phyloP scores from a whole-genome alignment of 1,284 basidiomycete genomes.

The Ceratobasidium sp. region DNA sequence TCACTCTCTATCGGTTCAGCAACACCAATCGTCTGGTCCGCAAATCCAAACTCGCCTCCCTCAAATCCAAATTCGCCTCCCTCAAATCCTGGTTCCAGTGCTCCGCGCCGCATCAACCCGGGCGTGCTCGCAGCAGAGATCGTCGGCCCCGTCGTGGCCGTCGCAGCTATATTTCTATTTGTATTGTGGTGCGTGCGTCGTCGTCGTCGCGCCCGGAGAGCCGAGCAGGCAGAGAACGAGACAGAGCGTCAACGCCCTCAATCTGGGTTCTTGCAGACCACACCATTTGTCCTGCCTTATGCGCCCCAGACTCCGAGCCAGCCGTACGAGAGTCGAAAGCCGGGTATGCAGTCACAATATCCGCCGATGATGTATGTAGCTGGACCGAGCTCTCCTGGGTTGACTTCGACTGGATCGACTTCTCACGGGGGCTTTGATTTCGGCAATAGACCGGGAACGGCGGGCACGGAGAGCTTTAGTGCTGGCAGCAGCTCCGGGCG shows the following conservation, averaged over 20 bases:
- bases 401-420: conserved; percentile 6
- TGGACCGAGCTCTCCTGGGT: conserved; percentile 3
- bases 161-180: conserved; percentile 1
- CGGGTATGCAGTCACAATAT: not conserved
- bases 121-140: conserved; percentile 1
- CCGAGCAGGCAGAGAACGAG: not conserved
- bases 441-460: not conserved
- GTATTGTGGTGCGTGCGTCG: conserved; percentile 16
- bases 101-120: not conserved
- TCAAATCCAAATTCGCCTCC: too few species aligned
- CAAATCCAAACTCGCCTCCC: not conserved
- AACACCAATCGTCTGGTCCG: conserved; percentile 23
- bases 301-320: conserved; percentile 3
- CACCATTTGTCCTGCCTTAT: conserved; percentile 24
- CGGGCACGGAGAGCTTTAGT: conserved; percentile 17
- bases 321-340: not conserved
- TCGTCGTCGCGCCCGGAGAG: not conserved
- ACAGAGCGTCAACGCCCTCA: not conserved
- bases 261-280: not conserved
- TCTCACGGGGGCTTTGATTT: conserved; percentile 24
- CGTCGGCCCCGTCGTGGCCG: conserved; percentile 1
- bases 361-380: not conserved
- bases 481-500: conserved; percentile 25
- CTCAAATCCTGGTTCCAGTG: not conserved
- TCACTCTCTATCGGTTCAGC: conserved; percentile 23